These are phyloP conservation scores for Fusarium bactridioides DNA, from an alignment of 2,329 filamentous ascomycete species.

Conservation along the genomic window DNA sequence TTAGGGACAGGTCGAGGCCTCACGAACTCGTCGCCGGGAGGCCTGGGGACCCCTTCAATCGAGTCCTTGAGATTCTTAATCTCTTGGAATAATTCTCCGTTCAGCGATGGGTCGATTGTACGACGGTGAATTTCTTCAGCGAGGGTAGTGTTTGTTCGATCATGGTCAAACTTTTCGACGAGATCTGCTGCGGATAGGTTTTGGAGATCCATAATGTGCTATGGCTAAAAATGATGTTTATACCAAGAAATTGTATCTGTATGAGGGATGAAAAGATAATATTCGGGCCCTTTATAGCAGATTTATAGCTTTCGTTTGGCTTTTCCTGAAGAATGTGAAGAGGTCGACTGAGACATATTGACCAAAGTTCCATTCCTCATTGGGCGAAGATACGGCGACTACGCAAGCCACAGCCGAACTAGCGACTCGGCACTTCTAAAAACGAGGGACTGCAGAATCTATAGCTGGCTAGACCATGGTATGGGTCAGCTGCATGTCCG, in stretches of 20 bases:
- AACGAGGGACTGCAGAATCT: neutral
- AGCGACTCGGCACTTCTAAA: neutral
- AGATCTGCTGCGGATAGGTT: neutral
- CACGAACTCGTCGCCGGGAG: neutral
- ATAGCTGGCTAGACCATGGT: neutral
- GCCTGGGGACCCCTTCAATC: neutral
- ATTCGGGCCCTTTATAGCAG: neutral
- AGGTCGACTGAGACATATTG: neutral
- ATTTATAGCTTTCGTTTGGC: neutral
- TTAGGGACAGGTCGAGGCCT: neutral
- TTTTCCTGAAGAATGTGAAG: neutral
- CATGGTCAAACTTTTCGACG: neutral
- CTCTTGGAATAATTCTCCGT: neutral
- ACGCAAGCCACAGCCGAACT: neutral
- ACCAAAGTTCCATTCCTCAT: neutral
- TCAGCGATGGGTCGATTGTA: neutral
- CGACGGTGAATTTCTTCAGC: neutral
- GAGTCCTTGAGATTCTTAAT: neutral
- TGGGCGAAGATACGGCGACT: neutral
- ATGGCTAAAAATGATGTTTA: neutral
- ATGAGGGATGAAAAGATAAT: too few species aligned
- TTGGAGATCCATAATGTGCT: neutral
- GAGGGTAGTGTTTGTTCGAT: neutral
- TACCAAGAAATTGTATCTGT: rapidly evolving
- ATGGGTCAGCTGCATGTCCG: neutral